phyloP scores from a whole-genome alignment of 2,329 filamentous ascomycete genomes.

The Cladophialophora carrionii region DNA sequence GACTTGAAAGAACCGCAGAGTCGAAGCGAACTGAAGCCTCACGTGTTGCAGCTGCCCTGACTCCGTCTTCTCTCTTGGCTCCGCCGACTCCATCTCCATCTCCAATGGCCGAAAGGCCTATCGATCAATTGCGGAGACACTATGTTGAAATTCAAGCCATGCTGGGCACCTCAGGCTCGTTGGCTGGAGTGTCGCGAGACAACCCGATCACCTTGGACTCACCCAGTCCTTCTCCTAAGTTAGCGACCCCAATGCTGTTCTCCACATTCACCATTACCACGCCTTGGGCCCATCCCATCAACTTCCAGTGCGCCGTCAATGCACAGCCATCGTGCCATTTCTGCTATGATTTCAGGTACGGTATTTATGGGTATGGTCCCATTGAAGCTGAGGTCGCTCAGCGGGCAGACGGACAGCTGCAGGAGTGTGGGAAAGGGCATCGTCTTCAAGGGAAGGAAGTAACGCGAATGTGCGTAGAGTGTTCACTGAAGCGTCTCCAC shows the following conservation, averaged over 20 bases:
- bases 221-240: constrained; percentile 14
- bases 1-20: not conserved
- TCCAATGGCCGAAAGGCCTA: not conserved
- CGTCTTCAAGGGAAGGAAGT: constrained; percentile 20
- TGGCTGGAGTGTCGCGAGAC: constrained; percentile 9
- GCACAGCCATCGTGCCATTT: constrained; percentile 34
- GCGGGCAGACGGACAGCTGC: constrained; percentile 15
- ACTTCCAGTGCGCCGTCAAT: constrained; percentile 29
- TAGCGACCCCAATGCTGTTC: constrained; percentile 2
- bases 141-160: not conserved
- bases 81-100: not conserved
- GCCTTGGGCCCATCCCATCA: constrained; percentile 37
- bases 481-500: constrained; percentile 32
- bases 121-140: not conserved
- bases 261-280: constrained; percentile 27
- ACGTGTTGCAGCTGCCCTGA: not conserved
- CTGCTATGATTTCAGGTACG: constrained; percentile 35
- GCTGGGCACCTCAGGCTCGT: not conserved
- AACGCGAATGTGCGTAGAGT: constrained; percentile 38
- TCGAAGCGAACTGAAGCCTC: not conserved
- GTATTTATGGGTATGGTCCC: constrained; percentile 34
- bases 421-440: constrained; percentile 33
- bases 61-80: not conserved
- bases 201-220: constrained; percentile 26
- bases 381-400: constrained; percentile 26